Evolutionary conservation across 305 asterid species (phyloP).

Genomic region (Fraxinus greggii): DNA sequence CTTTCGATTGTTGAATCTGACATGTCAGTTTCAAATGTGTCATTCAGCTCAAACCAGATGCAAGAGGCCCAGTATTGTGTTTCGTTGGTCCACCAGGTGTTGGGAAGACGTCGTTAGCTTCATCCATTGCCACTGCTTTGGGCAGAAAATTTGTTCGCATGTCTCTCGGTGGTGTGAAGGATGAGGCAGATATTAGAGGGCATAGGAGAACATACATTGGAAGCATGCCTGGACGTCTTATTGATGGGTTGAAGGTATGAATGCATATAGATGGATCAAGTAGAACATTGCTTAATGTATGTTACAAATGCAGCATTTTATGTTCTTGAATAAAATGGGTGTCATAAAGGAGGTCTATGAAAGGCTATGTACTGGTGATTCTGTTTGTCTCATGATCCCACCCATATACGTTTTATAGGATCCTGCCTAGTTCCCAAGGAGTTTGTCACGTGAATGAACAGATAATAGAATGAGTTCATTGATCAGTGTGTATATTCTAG

Average conservation of each 20-base stretch:
- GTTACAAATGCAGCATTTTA: conserved; percentile 8
- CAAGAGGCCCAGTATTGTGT: conserved; percentile 96
- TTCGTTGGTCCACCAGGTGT: conserved; percentile 99
- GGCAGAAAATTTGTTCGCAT: conserved; percentile 94
- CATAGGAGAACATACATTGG: conserved; percentile 96
- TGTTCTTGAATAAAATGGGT: neutral
- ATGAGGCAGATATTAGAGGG: conserved; percentile 99
- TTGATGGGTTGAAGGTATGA: conserved; percentile 95
- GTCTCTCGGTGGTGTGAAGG: conserved; percentile 98
- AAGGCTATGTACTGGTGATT: neutral
- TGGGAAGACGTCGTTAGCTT: conserved; percentile 97
- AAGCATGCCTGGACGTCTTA: conserved; percentile 99
- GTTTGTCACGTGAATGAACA: neutral
- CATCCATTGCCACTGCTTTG: conserved; percentile 92
- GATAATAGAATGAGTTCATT: neutral
- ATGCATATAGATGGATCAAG: conserved; percentile 13
- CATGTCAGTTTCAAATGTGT: conserved; percentile 24
- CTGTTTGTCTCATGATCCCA: conserved; percentile 21
- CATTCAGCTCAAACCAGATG: conserved; percentile 95
- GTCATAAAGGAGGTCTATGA: conserved; percentile 18
- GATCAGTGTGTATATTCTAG: neutral
- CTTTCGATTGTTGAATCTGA: conserved; percentile 9
- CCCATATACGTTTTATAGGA: neutral
- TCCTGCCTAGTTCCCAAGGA: neutral
- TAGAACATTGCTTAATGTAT: conserved; percentile 14